These are phyloP conservation scores for Plantago lanceolata DNA, from an alignment of 305 asterid genomes.

Conservation along the genomic window DNA sequence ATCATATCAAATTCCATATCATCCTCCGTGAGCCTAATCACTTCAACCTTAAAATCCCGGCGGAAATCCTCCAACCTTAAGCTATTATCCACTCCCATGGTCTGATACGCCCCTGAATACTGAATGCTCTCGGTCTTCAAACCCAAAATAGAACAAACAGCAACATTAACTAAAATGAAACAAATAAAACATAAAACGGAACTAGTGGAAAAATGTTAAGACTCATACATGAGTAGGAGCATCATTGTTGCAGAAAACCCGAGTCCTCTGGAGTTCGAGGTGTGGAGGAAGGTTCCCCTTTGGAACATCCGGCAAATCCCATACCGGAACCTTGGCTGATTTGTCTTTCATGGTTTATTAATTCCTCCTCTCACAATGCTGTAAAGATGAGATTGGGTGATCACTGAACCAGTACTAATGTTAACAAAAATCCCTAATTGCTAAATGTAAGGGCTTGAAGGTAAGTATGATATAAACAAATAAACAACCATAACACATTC, in stretches of 20 bases:
- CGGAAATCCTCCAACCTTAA: conserved; percentile 56
- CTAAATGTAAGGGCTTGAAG: no score
- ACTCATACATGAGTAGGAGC: conserved; percentile 68
- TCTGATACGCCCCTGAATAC: conserved; percentile 76
- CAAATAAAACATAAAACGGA: background rate
- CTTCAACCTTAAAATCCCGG: conserved; percentile 58
- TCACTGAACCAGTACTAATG: no score
- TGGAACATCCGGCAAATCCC: conserved; percentile 87
- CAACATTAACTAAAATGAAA: background rate
- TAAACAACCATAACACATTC: no score
- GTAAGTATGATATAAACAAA: no score
- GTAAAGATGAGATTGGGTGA: no score
- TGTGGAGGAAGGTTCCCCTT: conserved; percentile 57
- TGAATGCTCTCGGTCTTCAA: conserved; percentile 61
- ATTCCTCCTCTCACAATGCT: no score
- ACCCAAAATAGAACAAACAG: background rate
- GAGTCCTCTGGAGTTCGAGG: conserved; percentile 64
- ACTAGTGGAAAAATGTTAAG: background rate
- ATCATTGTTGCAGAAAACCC: conserved; percentile 53
- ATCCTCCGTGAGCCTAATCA: conserved; percentile 46
- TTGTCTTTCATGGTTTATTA: conserved; percentile 21
- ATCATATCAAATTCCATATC: conserved; percentile 81
- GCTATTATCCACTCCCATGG: conserved; percentile 85
- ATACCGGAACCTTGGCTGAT: conserved; percentile 43
- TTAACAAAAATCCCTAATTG: no score